phyloP scores from a whole-genome alignment of 768 basidiomycete genomes.

The Suillus plorans region DNA sequence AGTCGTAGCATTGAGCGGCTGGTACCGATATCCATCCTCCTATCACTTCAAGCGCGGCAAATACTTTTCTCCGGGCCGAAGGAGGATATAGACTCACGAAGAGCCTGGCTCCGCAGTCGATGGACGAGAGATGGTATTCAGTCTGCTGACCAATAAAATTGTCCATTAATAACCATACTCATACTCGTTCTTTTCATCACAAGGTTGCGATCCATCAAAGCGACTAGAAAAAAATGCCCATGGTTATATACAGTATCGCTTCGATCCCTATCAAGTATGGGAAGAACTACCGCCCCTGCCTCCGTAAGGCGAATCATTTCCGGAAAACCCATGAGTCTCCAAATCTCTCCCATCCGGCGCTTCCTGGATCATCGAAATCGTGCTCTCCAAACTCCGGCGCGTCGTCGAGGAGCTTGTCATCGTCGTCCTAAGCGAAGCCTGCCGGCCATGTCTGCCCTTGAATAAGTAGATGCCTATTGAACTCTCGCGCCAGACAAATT shows the following conservation, averaged over 20 bases:
- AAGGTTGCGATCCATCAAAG: neutral
- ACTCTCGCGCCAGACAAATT: no score
- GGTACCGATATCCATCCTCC: neutral
- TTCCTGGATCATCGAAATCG: constrained; percentile 91
- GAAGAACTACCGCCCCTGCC: neutral
- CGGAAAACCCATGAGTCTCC: constrained; percentile 26
- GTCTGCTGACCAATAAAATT: neutral
- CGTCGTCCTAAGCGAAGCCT: constrained; percentile 52
- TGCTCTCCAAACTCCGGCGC: constrained; percentile 89
- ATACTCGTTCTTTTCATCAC: neutral
- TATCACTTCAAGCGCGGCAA: neutral
- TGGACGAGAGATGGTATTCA: no score
- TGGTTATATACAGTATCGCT: neutral
- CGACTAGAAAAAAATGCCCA: neutral
- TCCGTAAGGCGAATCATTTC: constrained; percentile 21
- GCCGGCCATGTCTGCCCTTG: no score
- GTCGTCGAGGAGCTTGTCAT: constrained; percentile 89
- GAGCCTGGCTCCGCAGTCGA: neutral
- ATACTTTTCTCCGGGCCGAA: neutral
- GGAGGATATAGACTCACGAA: no score
- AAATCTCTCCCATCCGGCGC: constrained; percentile 74
- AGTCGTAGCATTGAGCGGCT: neutral
- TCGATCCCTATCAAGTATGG: neutral
- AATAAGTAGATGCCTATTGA: no score
- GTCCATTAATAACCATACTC: neutral